Percentiles rank a stretch among this genome's conserved stretches.
These are phyloP conservation scores for Iris macrosiphon DNA, from an alignment of 106 monocot species.

Conservation along the genomic window DNA sequence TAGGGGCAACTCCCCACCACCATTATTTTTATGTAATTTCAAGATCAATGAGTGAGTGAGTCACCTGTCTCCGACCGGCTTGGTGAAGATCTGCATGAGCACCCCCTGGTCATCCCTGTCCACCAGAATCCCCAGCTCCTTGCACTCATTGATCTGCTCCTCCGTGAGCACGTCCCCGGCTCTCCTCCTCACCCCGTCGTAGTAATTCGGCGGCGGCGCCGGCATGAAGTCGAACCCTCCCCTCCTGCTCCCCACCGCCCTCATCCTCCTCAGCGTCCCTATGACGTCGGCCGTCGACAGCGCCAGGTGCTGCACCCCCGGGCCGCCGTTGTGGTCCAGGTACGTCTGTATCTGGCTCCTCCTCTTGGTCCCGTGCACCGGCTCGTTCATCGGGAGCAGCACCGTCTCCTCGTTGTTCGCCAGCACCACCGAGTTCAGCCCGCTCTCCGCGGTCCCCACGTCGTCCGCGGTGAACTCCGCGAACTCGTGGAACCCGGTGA, in stretches of 20 bases:
- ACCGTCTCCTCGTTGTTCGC: slow-evolving; percentile 85
- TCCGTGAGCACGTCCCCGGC: slow-evolving; percentile 63
- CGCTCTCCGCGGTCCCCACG: slow-evolving; percentile 86
- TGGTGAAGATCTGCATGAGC: slow-evolving; percentile 90
- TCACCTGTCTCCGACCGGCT: slow-evolving; percentile 93
- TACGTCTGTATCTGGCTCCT: slow-evolving; percentile 92
- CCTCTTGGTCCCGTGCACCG: slow-evolving; percentile 64
- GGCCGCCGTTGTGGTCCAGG: slow-evolving; percentile 73
- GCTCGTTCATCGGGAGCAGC: slow-evolving; percentile 78
- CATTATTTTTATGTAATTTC: too few relatives aligned
- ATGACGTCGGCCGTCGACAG: slow-evolving; percentile 53
- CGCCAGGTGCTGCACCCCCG: slow-evolving; percentile 87
- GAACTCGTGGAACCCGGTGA: slow-evolving; percentile 92
- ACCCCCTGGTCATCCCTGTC: slow-evolving; percentile 90
- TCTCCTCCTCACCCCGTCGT: slow-evolving; percentile 50
- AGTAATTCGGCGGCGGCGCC: slow-evolving; percentile 74
- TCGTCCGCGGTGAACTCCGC: slow-evolving; percentile 90
- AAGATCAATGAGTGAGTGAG: too few relatives aligned
- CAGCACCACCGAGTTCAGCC: slow-evolving; percentile 85
- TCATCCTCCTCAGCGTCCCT: slow-evolving; percentile 59
- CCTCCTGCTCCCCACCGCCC: slow-evolving; percentile 6
- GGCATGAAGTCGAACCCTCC: slow-evolving; percentile 93
- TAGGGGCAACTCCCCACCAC: too few relatives aligned
- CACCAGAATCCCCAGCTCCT: slow-evolving; percentile 77
- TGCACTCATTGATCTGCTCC: slow-evolving; percentile 78